Percentiles rank a stretch among this genome's conserved stretches.
Conservation (phyloP, 495 filamentous ascomycete species). For the Xylaria nigripes region DNA sequence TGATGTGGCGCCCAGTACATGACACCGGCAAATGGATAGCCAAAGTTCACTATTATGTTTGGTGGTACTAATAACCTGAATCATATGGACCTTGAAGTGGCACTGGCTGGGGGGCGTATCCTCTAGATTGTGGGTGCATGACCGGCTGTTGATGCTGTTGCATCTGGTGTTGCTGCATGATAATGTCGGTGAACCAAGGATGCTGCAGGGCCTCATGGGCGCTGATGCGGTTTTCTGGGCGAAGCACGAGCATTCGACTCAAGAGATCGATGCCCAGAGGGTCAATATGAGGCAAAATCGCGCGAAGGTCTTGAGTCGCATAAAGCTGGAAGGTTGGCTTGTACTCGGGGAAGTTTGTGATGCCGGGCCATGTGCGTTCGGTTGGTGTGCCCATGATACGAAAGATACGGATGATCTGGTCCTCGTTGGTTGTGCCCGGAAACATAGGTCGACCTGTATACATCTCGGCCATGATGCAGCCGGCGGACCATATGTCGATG, state of each 20-base stretch:
- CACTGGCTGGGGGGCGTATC: constrained; percentile 23
- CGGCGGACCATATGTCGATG: constrained; percentile 96
- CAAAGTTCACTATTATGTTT: neutral
- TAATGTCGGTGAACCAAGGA: constrained; percentile 66
- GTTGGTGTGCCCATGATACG: constrained; percentile 94
- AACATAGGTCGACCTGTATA: constrained; percentile 89
- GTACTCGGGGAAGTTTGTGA: constrained; percentile 87
- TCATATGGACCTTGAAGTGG: constrained; percentile 25
- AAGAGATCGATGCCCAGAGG: constrained; percentile 75
- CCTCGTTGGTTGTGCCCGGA: constrained; percentile 92
- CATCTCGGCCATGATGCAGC: constrained; percentile 99
- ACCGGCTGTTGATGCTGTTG: constrained; percentile 30
- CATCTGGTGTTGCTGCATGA: constrained; percentile 31
- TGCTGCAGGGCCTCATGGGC: constrained; percentile 78
- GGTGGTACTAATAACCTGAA: constrained; percentile 17
- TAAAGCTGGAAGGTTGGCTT: constrained; percentile 89
- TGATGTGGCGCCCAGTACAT: neutral
- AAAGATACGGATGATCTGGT: constrained; percentile 93
- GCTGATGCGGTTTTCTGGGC: constrained; percentile 84
- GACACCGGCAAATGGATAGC: neutral
- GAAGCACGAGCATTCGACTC: constrained; percentile 81
- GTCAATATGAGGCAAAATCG: constrained; percentile 87
- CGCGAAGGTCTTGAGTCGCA: constrained; percentile 80
- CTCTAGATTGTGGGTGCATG: constrained; percentile 24
- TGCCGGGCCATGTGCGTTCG: constrained; percentile 86